Evolutionary conservation across 2,329 filamentous ascomycete genomes (phyloP).

Genomic region (Paecilomyces niveus): DNA sequence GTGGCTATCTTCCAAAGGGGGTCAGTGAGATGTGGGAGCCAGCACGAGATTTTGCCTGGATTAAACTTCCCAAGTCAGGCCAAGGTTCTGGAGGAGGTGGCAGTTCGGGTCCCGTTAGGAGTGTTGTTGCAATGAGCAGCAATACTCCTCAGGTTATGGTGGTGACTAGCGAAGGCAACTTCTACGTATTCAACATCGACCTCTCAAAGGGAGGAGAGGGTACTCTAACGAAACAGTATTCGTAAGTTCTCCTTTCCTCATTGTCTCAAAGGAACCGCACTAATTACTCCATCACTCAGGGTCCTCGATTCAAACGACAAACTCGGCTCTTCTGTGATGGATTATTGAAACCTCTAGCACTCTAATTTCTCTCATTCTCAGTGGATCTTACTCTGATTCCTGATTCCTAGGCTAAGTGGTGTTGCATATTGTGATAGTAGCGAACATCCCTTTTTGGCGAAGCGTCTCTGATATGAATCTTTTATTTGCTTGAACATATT

Average conservation of each 20-base stretch:
- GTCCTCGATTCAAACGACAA: constrained; percentile 40
- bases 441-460: background rate
- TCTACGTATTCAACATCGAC: constrained; percentile 93
- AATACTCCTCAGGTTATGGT: constrained; percentile 96
- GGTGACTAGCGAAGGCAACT: constrained; percentile 89
- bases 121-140: constrained; percentile 95
- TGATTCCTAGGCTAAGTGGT: background rate
- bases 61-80: constrained; percentile 70
- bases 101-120: constrained; percentile 58
- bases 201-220: constrained; percentile 92
- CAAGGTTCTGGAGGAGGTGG: constrained; percentile 29
- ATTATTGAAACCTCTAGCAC: constrained; percentile 20
- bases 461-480: background rate
- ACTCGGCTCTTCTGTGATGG: constrained; percentile 26
- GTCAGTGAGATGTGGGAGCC: constrained; percentile 99
- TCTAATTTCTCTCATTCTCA: background rate
- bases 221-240: constrained; percentile 82
- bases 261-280: background rate
- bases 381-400: background rate
- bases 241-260: constrained; percentile 53
- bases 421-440: background rate
- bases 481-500: background rate
- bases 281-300: constrained; percentile 17
- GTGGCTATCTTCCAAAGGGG: constrained; percentile 84
- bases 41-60: constrained; percentile 87